Evolutionary conservation across 192 early-diverging fungal genomes (phyloP).

Genomic region (Podila verticillata): DNA sequence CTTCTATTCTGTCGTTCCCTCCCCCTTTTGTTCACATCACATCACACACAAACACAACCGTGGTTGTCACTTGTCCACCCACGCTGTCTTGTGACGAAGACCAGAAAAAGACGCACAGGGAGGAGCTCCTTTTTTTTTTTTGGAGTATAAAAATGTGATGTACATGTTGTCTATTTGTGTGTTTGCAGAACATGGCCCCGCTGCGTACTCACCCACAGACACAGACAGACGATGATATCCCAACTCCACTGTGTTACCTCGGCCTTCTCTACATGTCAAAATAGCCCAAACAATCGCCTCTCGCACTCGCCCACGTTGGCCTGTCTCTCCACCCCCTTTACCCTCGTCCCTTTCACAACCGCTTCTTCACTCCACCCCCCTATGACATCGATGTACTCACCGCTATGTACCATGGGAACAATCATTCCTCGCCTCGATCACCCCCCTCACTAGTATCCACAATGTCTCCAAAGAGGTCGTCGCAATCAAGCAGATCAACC

Average conservation of each 20-base stretch:
- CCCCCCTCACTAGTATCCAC: slow-evolving; percentile 42
- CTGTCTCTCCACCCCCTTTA: slow-evolving; percentile 8
- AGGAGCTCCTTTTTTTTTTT: too few relatives aligned
- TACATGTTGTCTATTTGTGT: too few relatives aligned
- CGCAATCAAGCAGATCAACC: slow-evolving; percentile 61
- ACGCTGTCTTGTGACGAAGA: background rate
- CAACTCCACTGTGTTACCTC: too few relatives aligned
- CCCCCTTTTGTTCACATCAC: slow-evolving; percentile 2
- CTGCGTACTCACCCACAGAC: too few relatives aligned
- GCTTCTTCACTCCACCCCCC: slow-evolving; percentile 10
- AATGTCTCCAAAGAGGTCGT: slow-evolving; percentile 58
- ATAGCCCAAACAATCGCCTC: too few relatives aligned
- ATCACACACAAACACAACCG: background rate
- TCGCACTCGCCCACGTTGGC: background rate
- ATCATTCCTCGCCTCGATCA: background rate
- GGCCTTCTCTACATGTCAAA: too few relatives aligned
- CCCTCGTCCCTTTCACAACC: slow-evolving; percentile 1
- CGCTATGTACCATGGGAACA: too few relatives aligned
- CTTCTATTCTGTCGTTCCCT: background rate
- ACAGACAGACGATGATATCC: too few relatives aligned
- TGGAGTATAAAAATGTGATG: too few relatives aligned
- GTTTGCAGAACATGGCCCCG: too few relatives aligned
- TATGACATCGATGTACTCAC: background rate
- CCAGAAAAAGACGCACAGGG: background rate
- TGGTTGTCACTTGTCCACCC: background rate